Base-by-base conservation (phyloP, 2,329 filamentous ascomycete genomes). In the Teratosphaeria nubilosa region DNA sequence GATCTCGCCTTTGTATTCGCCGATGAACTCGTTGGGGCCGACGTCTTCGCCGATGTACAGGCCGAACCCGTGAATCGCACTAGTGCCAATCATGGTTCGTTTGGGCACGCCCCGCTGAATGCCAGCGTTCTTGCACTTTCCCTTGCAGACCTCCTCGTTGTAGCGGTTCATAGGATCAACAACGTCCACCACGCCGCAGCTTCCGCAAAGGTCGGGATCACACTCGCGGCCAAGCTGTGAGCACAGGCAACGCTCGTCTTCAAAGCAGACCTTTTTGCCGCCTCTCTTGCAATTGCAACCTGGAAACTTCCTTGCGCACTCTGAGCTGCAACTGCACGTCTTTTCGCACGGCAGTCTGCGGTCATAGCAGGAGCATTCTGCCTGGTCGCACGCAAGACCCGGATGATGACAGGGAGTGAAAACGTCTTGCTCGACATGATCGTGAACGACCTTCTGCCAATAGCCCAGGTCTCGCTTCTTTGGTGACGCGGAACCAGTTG, bases 1-100 rank as follows among this genome's bases (percentile, higher is more conserved):
- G 11, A 90, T 77, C 70, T 94, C 90, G 53, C 90, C 90, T 1
- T 84, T 84, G 69, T 94, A 94, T 70, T 94, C 90, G 32, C 88
- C 86, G 20, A 94, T 78, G 64, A 88, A 92, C n/a, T 88, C 85
- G 56, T 86, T 83, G 60, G 81, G 78, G 3, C 76, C 75, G 60
- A 90, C 84, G 57, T 83, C 77, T 66, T 90, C 85, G 3, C 84
- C 86, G 1, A 86, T 80, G 68, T 87, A 92, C 0, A 94, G 77
- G 0, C 89, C 90, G 62, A 90, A 90, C 0, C 89, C 89, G 57
- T 86, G 83, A 2, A 91, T 80, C 60, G 84, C 82, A 53, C 87
- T 91, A 56, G 85, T 78, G 2, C 88, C 90, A 5, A 91, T 76
- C 2, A 89, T 72, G 0, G 90, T 82, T 3, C 81, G 78, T 66